Base-by-base conservation (phyloP, 179 eudicot genomes). In the Spergularia azorica region DNA sequence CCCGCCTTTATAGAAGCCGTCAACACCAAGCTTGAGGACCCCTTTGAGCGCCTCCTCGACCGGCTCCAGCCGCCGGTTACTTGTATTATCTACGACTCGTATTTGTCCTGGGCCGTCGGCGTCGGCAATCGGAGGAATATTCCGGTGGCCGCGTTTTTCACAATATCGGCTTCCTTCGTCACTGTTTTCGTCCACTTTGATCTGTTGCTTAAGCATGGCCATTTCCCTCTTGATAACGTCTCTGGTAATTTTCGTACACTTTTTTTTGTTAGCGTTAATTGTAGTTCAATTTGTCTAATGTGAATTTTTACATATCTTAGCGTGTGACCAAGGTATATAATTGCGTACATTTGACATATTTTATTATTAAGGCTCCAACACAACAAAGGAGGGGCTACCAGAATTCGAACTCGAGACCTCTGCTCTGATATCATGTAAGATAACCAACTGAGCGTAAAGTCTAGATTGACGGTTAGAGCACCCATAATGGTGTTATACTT, bases 41-140 rank as follows among this genome's bases (percentile, higher is more conserved):
- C 92, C 16, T 84, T 90, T 17, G 86, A 88, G 84, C 70, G 63
- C 71, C 79, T 90, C 21, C 80, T 92, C 7, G 89, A 89, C 26
- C 65, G 43, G 75, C 84, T 90, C 12, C 73, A 79, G 67, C 66
- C 70, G 39, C 80, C 86, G 14, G 68, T 83, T 9, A 80, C 78
- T 4, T 78, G 75, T 18, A 85, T 90, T 15, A 26, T 89, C 2
- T 74, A 81, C 62, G 92, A 90, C 59, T 65, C 87, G 8, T 77
- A 54, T 61, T 13, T 89, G 55, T 5, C 0, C 32, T 89, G 93
- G 93, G 88, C 67, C 7, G 83, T 80, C 9, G 67, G 18, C 2
- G 70, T 83, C 0, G 88, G 80, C 7, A 85, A 70, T 10, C 76
- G 83, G 57, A 79, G 86, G 79, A 86, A 79, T 74, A 80, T 89